Percentiles rank a stretch among this genome's conserved stretches.
Evolutionary conservation across 2,329 filamentous ascomycete genomes (phyloP).

Genomic region (Pyrenophora seminiperda): DNA sequence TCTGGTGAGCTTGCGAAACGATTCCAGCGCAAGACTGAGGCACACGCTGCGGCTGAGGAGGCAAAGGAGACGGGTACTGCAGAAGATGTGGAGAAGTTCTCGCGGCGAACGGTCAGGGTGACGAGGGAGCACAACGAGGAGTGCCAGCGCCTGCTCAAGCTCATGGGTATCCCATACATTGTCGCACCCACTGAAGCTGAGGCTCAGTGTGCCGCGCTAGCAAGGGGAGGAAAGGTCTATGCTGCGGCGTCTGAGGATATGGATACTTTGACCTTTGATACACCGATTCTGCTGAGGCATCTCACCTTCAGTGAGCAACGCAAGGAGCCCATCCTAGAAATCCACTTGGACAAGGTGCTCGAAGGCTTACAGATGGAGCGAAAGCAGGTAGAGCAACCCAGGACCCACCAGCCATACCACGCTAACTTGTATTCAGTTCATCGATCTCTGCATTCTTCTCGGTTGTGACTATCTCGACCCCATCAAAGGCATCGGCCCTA

Average conservation of each 20-base stretch:
- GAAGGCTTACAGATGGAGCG: constrained; percentile 87
- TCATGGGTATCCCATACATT: constrained; percentile 97
- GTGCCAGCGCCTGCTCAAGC: constrained; percentile 84
- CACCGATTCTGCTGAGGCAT: constrained; percentile 87
- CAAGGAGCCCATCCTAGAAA: constrained; percentile 97
- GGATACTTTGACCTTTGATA: constrained; percentile 95
- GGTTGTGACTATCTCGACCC: constrained; percentile 98
- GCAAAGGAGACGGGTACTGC: constrained; percentile 97
- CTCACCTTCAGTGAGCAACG: constrained; percentile 96
- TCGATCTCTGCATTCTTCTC: constrained; percentile 95
- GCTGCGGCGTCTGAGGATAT: constrained; percentile 97
- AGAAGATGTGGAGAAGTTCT: constrained; percentile 98
- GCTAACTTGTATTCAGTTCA: constrained; percentile 66
- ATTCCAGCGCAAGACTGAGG: constrained; percentile 92
- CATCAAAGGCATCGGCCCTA: constrained; percentile 90
- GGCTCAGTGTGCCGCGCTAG: constrained; percentile 91
- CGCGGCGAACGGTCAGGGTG: constrained; percentile 86
- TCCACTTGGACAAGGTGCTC: constrained; percentile 83
- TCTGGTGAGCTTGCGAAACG: constrained; percentile 96
- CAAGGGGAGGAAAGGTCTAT: constrained; percentile 91
- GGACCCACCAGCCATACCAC: constrained; percentile 2
- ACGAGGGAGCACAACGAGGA: constrained; percentile 97
- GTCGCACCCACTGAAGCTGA: constrained; percentile 96
- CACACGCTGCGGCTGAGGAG: constrained; percentile 86
- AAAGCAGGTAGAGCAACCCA: constrained; percentile 65